Evolutionary conservation across 805 yeast species (phyloP), one percentile per base, ranked within the genome.

Genomic region (Wickerhamiella shivajii): DNA sequence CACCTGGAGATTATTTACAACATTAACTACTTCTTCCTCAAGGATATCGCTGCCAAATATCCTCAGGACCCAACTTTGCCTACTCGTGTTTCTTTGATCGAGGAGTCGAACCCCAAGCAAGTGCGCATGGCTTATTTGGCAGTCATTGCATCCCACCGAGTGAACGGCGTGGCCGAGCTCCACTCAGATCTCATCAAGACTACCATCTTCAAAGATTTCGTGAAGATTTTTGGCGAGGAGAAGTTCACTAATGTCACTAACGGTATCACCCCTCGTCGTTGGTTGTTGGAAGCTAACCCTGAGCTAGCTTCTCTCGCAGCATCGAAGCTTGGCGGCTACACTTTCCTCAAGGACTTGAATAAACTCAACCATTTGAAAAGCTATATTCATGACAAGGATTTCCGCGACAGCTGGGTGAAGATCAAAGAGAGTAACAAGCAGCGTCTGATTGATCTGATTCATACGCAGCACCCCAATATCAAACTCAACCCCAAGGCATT

Each of bases 191-290:
- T 84, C 53, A 78, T 84, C 56, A 77, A 70, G 55, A 79, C 90
- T 20, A 81, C 94, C 4, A 79, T 84, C 45, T 84, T 84, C 61
- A 75, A 75, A 54, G 95, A 85, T 57, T 84, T 84, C 52, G 96
- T 84, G 36, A 67, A 66, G 41, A 66, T 84, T 23, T 84, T 70
- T 47, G 96, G 96, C 31, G 50, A 65, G 15, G 80, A 79, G 42
- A 80, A 78, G 58, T 84, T 84, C 58, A 79, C 80, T 33, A 84
- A 84, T 49, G 94, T 84, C 40, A 84, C 96, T 31, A 84, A 84
- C 56, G 96, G 96, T 60, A 74, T 84, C 51, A 84, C 96, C 3
- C 95, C 95, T 46, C 74, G 96, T 66, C 75, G 96, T 60, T 84
- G 96, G 96, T 68, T 84, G 52, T 75, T 73, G 53, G 93, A 84